A percentile compares a stretch with the other conserved stretches of the same genome.
phyloP scores from a whole-genome alignment of 148 eudicot species.

The Chenopodium album region DNA sequence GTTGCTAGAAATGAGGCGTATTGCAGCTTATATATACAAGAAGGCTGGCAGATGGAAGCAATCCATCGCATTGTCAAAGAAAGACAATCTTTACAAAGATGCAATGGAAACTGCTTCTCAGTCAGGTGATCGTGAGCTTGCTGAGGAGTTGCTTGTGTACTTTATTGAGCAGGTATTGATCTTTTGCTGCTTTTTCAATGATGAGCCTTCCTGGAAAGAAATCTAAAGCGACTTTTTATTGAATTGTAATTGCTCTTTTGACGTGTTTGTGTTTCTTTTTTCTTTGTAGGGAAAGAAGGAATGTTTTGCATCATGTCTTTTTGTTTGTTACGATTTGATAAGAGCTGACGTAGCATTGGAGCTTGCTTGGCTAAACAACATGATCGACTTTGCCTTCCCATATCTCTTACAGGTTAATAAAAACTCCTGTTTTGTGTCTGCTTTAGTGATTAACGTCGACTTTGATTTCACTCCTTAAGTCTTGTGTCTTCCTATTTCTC shows the following conservation, averaged over 20 bases:
- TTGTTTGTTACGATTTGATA: constrained; percentile 82
- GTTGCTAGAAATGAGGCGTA: constrained; percentile 95
- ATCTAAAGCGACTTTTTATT: not conserved
- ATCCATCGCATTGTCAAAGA: constrained; percentile 91
- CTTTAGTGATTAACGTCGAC: not conserved
- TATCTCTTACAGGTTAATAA: constrained; percentile 77
- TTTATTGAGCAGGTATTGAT: constrained; percentile 76
- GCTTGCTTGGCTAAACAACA: constrained; percentile 97
- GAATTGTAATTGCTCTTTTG: not conserved
- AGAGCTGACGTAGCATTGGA: constrained; percentile 89
- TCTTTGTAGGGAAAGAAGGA: constrained; percentile 92
- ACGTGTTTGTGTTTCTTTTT: constrained; percentile 19
- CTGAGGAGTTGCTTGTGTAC: constrained; percentile 93
- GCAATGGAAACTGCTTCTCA: constrained; percentile 99
- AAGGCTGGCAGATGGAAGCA: constrained; percentile 99
- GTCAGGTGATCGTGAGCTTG: constrained; percentile 96
- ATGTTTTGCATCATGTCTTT: constrained; percentile 96
- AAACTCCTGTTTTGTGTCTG: not conserved
- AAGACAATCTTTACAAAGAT: constrained; percentile 86
- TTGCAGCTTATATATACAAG: constrained; percentile 93
- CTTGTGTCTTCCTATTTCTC: not conserved
- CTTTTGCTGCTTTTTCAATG: not conserved
- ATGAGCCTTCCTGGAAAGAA: not conserved
- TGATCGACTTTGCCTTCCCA: constrained; percentile 98
- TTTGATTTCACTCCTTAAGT: not conserved